Conservation (phyloP, 2,329 filamentous ascomycete species). For the Fusarium musae region DNA sequence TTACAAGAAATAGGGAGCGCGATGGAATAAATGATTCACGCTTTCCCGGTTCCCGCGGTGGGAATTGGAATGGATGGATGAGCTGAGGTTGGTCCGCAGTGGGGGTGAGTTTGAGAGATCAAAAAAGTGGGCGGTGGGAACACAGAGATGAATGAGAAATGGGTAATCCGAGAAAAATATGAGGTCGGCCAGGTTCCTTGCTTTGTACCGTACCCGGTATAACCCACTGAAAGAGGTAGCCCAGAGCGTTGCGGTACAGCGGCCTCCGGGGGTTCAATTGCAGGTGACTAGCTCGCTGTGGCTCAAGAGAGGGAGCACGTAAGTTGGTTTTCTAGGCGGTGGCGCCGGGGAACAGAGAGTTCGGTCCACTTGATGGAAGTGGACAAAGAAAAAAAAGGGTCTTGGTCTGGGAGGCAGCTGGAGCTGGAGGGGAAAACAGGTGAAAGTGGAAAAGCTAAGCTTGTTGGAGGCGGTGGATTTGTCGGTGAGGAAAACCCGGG, state of each 20-base stretch:
- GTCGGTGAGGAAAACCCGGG: constrained; percentile 38
- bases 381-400: constrained; percentile 14
- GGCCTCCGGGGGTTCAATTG: constrained; percentile 25
- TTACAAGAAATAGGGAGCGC: constrained; percentile 13
- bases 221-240: constrained; percentile 25
- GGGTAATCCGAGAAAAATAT: constrained; percentile 9
- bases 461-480: constrained; percentile 36
- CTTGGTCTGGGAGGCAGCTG: neutral
- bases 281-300: constrained; percentile 26
- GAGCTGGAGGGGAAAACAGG: constrained; percentile 5
- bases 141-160: neutral
- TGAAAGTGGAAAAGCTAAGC: constrained; percentile 7
- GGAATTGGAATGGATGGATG: constrained; percentile 33
- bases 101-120: constrained; percentile 25
- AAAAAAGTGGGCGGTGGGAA: neutral
- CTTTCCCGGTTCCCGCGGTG: constrained; percentile 36
- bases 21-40: constrained; percentile 33
- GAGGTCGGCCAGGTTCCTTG: constrained; percentile 23
- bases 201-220: constrained; percentile 4
- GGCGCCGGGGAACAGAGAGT: constrained; percentile 33
- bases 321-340: constrained; percentile 16
- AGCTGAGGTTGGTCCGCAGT: constrained; percentile 33
- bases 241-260: constrained; percentile 28
- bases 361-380: constrained; percentile 7
- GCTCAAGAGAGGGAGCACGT: constrained; percentile 17